Evolutionary conservation across 2,329 filamentous ascomycete species (phyloP).

Genomic region (Karstenula rhodostoma): DNA sequence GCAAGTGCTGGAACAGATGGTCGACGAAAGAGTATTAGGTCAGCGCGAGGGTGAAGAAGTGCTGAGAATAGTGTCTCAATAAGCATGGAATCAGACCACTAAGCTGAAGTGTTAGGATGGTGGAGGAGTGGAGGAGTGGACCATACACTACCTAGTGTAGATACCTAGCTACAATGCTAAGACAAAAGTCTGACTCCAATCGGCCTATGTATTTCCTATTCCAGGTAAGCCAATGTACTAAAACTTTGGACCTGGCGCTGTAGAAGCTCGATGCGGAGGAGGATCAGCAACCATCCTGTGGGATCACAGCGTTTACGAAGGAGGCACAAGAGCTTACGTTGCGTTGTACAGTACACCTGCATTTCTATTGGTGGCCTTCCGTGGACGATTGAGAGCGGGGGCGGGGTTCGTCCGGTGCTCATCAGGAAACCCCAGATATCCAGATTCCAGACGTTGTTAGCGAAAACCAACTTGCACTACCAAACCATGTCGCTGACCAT

Average conservation of each 20-base stretch:
- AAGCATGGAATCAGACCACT: background rate
- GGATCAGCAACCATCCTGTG: background rate
- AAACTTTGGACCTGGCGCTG: no score
- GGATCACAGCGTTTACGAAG: background rate
- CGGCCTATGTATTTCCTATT: no score
- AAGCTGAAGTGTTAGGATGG: no score
- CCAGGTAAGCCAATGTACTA: no score
- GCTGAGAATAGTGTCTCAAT: background rate
- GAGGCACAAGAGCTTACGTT: background rate
- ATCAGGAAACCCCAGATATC: background rate
- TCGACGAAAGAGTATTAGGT: constrained; percentile 32
- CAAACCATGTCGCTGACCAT: background rate
- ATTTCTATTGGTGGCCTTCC: background rate
- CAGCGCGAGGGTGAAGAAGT: constrained; percentile 20
- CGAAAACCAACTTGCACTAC: background rate
- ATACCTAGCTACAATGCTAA: no score
- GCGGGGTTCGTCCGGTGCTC: background rate
- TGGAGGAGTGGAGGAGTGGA: no score
- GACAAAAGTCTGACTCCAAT: no score
- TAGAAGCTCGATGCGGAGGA: background rate
- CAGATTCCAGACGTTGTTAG: background rate
- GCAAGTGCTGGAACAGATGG: constrained; percentile 35
- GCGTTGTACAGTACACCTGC: background rate
- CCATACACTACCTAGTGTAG: no score
- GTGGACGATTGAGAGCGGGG: background rate